Evolutionary conservation across 768 basidiomycete species (phyloP), one percentile per base, ranked within the genome.

Genomic region (Boletales sp.): DNA sequence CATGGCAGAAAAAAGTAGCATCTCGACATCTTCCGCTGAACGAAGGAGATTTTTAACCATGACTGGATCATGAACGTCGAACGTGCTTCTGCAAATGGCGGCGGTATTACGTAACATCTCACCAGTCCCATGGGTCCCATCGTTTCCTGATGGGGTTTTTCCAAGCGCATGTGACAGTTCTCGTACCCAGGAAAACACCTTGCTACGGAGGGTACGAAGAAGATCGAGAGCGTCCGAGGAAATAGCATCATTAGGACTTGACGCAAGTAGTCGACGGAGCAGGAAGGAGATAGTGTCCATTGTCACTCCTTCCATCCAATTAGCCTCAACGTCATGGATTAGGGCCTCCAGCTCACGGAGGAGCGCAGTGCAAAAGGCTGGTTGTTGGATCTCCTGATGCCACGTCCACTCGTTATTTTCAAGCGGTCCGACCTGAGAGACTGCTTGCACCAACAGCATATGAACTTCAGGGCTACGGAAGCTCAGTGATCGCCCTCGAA

Each of bases 381-480:
- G 14, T 5, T 59, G 10, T 1, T 42, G 41, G 5, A 77, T 61
- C 9, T 73, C 71, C 2, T 44, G 21, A 48, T 81, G 79, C 72
- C 74, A 78, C 17, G 59, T 59, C 37, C 63, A 47, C 19, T 54
- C 55, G 13, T 31, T 53, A 2, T 51, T 45, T 3, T 50, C 57
- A 5, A 60, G 31, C 6, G 56, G 60, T 32, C 77, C 77, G 0
- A 73, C 61, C 48, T 82, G 75, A 52, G 66, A 72, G 0, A 63
- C 65, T 4, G 79, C 67, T 49, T 79, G 80, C 5, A 55, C 60
- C 3, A 81, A 15, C 5, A 81, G 62, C 0, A 61, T 42, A 43
- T 78, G 68, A 0, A 81, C 71, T 11, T 71, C 74, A 1, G 65
- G 63, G 6, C 57, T 43, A n/a, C 66, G 62, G 43, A 82, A 73